phyloP scores from a whole-genome alignment of 2,329 filamentous ascomycete genomes.

The Penicillium sp. region DNA sequence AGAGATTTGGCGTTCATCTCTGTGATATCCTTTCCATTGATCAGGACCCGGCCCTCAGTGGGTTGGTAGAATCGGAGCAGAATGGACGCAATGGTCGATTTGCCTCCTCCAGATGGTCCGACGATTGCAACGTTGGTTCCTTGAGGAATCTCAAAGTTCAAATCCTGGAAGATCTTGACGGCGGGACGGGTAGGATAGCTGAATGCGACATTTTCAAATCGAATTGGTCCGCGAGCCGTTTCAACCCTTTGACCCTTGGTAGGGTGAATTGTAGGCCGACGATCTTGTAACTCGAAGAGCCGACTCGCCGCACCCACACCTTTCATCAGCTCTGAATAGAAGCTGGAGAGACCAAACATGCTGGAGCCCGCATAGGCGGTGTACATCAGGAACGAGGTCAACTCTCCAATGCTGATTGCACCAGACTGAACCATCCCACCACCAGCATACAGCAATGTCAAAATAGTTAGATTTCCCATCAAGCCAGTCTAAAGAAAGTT shows the following conservation, averaged over 20 bases:
- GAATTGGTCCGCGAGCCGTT: constrained; percentile 83
- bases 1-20: constrained; percentile 91
- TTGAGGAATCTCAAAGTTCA: constrained; percentile 86
- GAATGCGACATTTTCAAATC: constrained; percentile 80
- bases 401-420: constrained; percentile 80
- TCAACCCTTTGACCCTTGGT: constrained; percentile 75
- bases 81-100: constrained; percentile 91
- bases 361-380: constrained; percentile 82
- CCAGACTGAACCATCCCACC: constrained; percentile 85
- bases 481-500: constrained; percentile 65
- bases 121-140: constrained; percentile 96
- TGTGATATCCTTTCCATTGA: constrained; percentile 78
- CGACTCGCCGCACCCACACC: constrained; percentile 95
- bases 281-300: constrained; percentile 91
- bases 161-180: constrained; percentile 81
- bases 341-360: constrained; percentile 88
- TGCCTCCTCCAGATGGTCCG: constrained; percentile 90
- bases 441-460: constrained; percentile 84
- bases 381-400: constrained; percentile 98
- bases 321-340: constrained; percentile 99
- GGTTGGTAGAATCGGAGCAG: constrained; percentile 88
- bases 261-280: constrained; percentile 77
- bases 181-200: constrained; percentile 91
- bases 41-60: constrained; percentile 69
- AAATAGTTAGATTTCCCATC: constrained; percentile 93